phyloP scores from a whole-genome alignment of 2,329 filamentous ascomycete species.

The Moelleriella libera region DNA sequence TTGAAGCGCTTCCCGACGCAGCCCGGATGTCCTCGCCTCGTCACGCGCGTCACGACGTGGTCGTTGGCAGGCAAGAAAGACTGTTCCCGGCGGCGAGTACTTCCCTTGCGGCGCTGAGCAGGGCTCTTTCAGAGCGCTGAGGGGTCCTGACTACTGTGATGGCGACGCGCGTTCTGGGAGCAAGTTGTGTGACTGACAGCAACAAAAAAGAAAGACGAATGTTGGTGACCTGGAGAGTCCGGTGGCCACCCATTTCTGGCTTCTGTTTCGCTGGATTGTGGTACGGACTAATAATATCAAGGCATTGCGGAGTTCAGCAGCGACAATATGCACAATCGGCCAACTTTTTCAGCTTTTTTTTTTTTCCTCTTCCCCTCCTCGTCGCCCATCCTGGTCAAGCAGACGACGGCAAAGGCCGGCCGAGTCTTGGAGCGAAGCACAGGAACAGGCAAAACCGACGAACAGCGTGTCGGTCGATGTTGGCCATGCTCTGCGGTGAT shows the following conservation, averaged over 20 bases:
- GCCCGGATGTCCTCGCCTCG: too few species aligned
- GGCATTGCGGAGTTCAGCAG: neutral
- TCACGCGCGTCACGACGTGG: too few species aligned
- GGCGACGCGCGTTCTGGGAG: neutral
- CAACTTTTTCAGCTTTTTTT: neutral
- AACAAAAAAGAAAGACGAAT: neutral
- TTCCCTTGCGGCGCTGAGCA: neutral
- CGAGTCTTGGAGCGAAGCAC: neutral
- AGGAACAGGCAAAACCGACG: neutral
- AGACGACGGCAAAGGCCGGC: neutral
- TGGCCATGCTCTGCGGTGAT: too few species aligned
- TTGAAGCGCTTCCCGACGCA: too few species aligned
- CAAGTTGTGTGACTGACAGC: conserved; percentile 1
- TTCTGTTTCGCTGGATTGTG: neutral
- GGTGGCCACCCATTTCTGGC: neutral
- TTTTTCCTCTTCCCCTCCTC: too few species aligned
- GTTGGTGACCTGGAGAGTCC: neutral
- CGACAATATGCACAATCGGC: neutral
- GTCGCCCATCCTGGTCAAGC: neutral
- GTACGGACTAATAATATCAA: neutral
- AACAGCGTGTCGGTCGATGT: too few species aligned
- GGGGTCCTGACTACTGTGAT: neutral
- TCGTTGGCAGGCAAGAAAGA: too few species aligned
- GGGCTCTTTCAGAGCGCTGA: neutral
- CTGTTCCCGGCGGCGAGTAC: too few species aligned